phyloP scores from a whole-genome alignment of 1,284 basidiomycete species.

The Ganoderma sp. region DNA sequence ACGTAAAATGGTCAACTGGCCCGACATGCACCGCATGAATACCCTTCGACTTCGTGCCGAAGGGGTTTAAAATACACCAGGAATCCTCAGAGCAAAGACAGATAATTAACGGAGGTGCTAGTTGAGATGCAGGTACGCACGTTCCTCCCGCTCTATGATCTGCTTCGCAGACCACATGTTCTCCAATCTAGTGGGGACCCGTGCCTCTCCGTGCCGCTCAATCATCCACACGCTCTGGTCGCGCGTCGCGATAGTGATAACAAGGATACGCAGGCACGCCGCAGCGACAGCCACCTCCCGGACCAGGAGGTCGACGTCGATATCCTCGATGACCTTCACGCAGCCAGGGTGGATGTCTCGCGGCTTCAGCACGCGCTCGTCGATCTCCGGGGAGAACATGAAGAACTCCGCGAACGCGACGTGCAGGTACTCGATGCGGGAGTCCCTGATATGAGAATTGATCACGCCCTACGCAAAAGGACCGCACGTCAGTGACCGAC shows the following conservation, averaged over 20 bases:
- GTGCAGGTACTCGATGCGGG: conserved; percentile 19
- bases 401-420: conserved; percentile 14
- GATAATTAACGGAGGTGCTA: not conserved
- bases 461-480: not conserved
- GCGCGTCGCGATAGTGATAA: conserved; percentile 6
- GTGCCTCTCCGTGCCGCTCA: not conserved
- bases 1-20: no score
- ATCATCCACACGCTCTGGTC: conserved; percentile 20
- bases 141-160: conserved; percentile 17
- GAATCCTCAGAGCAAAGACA: not conserved
- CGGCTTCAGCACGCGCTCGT: conserved; percentile 9
- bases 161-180: conserved; percentile 9
- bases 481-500: not conserved
- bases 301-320: conserved; percentile 18
- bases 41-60: not conserved
- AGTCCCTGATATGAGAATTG: not conserved
- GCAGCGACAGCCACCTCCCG: not conserved
- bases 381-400: conserved; percentile 7
- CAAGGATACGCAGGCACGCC: conserved; percentile 14
- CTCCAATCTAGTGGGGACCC: not conserved
- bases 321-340: not conserved
- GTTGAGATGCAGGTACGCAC: not conserved
- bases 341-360: not conserved
- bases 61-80: not conserved
- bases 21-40: no score